phyloP scores from a whole-genome alignment of 2,329 filamentous ascomycete genomes.

The Hortaea werneckii region DNA sequence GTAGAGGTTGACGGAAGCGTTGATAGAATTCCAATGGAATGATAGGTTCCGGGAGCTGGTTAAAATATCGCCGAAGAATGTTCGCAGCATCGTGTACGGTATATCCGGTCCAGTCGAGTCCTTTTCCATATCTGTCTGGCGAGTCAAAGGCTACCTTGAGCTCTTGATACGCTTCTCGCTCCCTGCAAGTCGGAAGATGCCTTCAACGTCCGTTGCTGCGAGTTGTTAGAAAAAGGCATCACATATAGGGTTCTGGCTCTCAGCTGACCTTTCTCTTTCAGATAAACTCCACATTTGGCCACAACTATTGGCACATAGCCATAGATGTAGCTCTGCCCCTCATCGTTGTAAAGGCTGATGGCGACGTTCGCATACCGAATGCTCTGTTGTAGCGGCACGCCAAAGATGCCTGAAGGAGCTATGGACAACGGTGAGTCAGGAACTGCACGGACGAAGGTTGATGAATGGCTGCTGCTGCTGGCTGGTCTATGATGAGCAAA shows the following conservation, averaged over 20 bases:
- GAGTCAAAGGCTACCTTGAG: constrained; percentile 87
- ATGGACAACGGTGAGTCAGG: not conserved
- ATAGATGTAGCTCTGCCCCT: constrained; percentile 93
- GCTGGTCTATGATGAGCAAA: not conserved
- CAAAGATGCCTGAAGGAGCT: constrained; percentile 70
- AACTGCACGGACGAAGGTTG: constrained; percentile 1
- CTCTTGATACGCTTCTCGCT: constrained; percentile 97
- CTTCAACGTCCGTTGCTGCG: constrained; percentile 82
- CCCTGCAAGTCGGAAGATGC: constrained; percentile 90
- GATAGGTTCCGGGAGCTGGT: constrained; percentile 91
- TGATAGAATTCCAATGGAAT: constrained; percentile 91
- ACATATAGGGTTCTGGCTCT: not conserved
- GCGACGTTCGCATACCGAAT: constrained; percentile 97
- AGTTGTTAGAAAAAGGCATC: not conserved
- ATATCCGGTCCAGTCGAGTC: constrained; percentile 92
- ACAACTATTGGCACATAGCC: constrained; percentile 98
- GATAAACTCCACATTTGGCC: constrained; percentile 90
- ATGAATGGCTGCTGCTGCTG: too few species aligned
- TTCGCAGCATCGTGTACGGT: constrained; percentile 98
- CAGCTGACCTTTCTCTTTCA: constrained; percentile 87
- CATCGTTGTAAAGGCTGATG: constrained; percentile 86
- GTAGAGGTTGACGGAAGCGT: constrained; percentile 75
- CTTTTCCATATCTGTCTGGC: constrained; percentile 90
- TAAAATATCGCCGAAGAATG: constrained; percentile 87
- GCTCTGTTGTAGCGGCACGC: constrained; percentile 82